Conservation (phyloP, 2,329 filamentous ascomycete species). For the Calonectria pauciramosa region DNA sequence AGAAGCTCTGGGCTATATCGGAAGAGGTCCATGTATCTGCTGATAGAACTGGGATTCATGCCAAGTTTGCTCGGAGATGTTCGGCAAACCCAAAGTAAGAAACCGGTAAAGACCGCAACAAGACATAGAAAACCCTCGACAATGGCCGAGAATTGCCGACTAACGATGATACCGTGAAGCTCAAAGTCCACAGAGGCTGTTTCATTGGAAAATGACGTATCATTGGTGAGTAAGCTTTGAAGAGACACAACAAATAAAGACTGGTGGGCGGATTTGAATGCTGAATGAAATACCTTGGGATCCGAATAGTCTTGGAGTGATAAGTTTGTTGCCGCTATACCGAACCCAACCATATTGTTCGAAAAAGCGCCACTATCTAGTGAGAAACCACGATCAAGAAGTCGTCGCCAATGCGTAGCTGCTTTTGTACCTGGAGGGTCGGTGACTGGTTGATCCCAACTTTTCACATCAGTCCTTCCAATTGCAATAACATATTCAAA, state of each 20-base stretch:
- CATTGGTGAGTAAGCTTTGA: slow-evolving; percentile 32
- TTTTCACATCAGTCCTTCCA: slow-evolving; percentile 37
- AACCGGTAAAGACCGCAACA: slow-evolving; percentile 37
- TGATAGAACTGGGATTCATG: slow-evolving; percentile 47
- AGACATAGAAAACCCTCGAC: slow-evolving; percentile 47
- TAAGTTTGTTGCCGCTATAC: slow-evolving; percentile 38
- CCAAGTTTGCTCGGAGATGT: slow-evolving; percentile 28
- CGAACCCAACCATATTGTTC: slow-evolving; percentile 52
- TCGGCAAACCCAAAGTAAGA: slow-evolving; percentile 32
- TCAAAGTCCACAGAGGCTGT: slow-evolving; percentile 30
- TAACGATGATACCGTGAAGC: slow-evolving; percentile 50
- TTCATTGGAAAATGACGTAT: slow-evolving; percentile 8
- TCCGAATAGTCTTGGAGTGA: slow-evolving; percentile 25
- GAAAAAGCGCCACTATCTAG: slow-evolving; percentile 27
- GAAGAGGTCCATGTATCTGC: slow-evolving; percentile 35
- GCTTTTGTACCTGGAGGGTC: slow-evolving; percentile 44
- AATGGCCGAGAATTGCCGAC: slow-evolving; percentile 45
- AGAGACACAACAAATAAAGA: slow-evolving; percentile 49
- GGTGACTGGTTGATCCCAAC: neutral
- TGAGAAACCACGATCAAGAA: slow-evolving; percentile 24
- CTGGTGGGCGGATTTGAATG: slow-evolving; percentile 45
- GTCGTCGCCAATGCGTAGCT: slow-evolving; percentile 41
- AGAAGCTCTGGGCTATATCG: slow-evolving; percentile 30
- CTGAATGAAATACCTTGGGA: slow-evolving; percentile 13
- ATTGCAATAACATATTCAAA: slow-evolving; percentile 51